Evolutionary conservation across 177 flowering plant genomes (phyloP), one percentile per base, ranked within the genome.

Genomic region (Vitis hybrid): DNA sequence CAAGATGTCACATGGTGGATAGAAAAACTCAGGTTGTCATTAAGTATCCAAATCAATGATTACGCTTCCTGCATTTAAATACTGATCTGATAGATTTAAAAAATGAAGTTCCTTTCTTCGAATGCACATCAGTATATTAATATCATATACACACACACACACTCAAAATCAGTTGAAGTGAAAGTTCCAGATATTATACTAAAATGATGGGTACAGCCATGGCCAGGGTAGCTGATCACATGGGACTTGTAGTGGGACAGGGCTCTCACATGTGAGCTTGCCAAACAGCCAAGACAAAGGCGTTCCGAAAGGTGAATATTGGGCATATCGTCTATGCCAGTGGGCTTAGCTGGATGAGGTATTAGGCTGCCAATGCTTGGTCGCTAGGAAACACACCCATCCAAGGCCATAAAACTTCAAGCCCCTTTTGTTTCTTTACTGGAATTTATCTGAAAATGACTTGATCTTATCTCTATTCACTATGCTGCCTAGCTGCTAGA

Each of bases 201-300:
- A 48, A 64, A 58, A 55, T 71, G 58, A 64, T 17, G 64, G 53
- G 65, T 15, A 69, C 74, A 64, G 66, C 69, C 60, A 35, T 58
- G 74, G 57, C 68, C 73, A 64, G 79, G 30, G 60, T 62, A 67
- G 72, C 73, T 32, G 21, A 61, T 57, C 82, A 79, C 82, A 75
- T 79, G 76, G 73, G 9, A 3, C 12, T n/a, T 17, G 6, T 12
- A 63, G 56, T 35, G 66, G 67, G 58, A 49, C 67, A 59, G 56
- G 58, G 57, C 32, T 63, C 30, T 64, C 61, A 17, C 81, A 75
- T 78, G 81, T 75, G 76, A 61, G 52, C 32, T 59, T 35, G 73
- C 66, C 58, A 46, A 73, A 24, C 24, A 60, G 54, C 65, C 32
- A 21, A 67, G 53, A 71, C 53, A 65, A 56, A 68, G 13, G 24